Evolutionary conservation across 441 rosid species (phyloP).

Genomic region (Populus hybrid): DNA sequence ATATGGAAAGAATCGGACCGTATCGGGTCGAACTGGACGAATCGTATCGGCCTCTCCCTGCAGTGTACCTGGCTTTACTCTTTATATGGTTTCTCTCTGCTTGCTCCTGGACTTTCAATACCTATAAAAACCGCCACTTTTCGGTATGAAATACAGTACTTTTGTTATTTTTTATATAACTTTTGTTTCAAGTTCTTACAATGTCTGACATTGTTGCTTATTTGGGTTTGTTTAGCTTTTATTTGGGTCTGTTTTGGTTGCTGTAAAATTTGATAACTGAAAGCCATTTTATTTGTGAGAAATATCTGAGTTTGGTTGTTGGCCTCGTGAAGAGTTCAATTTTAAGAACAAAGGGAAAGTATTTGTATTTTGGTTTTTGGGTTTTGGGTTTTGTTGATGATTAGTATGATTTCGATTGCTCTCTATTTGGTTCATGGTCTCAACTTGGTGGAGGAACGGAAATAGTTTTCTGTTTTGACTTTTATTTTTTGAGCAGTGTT

Average conservation of each 20-base stretch:
- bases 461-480: neutral
- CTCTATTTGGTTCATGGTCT: no score
- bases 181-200: neutral
- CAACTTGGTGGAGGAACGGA: no score
- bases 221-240: neutral
- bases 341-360: no score
- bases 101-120: slow-evolving; percentile 81
- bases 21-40: slow-evolving; percentile 48
- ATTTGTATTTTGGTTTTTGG: no score
- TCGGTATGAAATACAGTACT: slow-evolving; percentile 41
- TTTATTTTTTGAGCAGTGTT: neutral
- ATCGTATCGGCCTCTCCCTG: slow-evolving; percentile 72
- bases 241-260: neutral
- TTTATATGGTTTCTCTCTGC: slow-evolving; percentile 74
- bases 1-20: slow-evolving; percentile 36
- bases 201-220: neutral
- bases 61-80: slow-evolving; percentile 63
- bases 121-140: slow-evolving; percentile 70
- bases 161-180: neutral
- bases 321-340: no score
- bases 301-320: no score
- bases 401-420: no score
- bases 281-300: no score
- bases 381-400: no score
- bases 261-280: neutral